Evolutionary conservation across 371 early-diverging fungal species (phyloP).

Genomic region (Mortierella sp.): DNA sequence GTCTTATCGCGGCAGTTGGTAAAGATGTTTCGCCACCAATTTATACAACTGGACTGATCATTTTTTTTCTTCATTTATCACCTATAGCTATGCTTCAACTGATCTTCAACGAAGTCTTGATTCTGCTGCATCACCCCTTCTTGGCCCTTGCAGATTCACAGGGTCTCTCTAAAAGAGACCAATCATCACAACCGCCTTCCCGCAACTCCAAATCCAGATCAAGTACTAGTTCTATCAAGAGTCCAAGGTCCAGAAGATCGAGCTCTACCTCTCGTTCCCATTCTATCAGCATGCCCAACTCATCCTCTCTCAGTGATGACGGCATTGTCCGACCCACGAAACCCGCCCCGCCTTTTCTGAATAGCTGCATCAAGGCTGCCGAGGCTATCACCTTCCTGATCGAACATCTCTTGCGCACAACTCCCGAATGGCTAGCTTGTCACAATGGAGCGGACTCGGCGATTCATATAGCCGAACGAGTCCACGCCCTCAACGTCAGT

Average conservation of each 20-base stretch:
- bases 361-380: conserved; percentile 57
- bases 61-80: neutral
- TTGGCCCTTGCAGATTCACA: conserved; percentile 44
- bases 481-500: conserved; percentile 42
- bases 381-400: conserved; percentile 55
- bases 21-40: neutral
- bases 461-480: conserved; percentile 50
- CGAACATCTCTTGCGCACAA: conserved; percentile 50
- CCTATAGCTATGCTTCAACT: conserved; percentile 51
- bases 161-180: conserved; percentile 20
- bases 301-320: conserved; percentile 19
- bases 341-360: conserved; percentile 42
- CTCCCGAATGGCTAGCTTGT: conserved; percentile 56
- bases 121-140: conserved; percentile 57
- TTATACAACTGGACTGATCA: neutral
- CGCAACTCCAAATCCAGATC: conserved; percentile 33
- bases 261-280: conserved; percentile 28
- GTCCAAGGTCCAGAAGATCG: conserved; percentile 38
- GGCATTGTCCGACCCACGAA: neutral
- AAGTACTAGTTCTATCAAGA: conserved; percentile 21
- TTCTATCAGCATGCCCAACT: neutral
- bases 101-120: conserved; percentile 58
- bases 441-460: conserved; percentile 52
- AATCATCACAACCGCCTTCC: neutral
- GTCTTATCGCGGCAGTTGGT: neutral